Conservation (phyloP, 2,329 filamentous ascomycete species). For the Ilyonectria sp. region DNA sequence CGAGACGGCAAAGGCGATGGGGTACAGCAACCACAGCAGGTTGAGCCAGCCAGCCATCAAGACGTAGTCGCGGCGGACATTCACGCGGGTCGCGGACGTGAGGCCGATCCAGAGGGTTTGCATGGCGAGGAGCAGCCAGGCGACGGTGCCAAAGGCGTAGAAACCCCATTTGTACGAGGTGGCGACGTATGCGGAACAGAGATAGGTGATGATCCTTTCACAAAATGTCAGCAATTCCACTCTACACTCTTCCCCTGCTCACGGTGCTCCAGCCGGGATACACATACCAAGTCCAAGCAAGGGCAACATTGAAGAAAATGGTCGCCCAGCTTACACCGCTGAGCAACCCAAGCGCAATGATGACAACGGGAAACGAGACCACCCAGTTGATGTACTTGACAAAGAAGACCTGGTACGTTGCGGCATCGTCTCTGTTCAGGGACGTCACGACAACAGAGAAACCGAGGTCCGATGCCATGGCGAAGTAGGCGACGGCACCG, state of each 20-base stretch:
- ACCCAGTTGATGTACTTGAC: constrained; percentile 71
- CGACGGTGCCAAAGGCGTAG: constrained; percentile 66
- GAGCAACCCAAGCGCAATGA: constrained; percentile 64
- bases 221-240: constrained; percentile 2
- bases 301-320: constrained; percentile 65
- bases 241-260: neutral
- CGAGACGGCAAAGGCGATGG: constrained; percentile 66
- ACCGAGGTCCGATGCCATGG: constrained; percentile 67
- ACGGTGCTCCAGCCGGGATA: neutral
- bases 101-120: constrained; percentile 59
- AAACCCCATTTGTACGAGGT: constrained; percentile 72
- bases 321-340: constrained; percentile 70
- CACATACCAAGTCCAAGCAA: constrained; percentile 64
- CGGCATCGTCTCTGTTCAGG: constrained; percentile 37
- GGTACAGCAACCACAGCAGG: constrained; percentile 69
- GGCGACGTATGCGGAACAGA: constrained; percentile 63
- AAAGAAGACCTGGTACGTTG: constrained; percentile 67
- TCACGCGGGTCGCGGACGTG: constrained; percentile 57
- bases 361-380: constrained; percentile 63
- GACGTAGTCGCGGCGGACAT: constrained; percentile 61
- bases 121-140: constrained; percentile 62
- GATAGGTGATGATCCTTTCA: constrained; percentile 61
- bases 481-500: constrained; percentile 66
- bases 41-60: constrained; percentile 64
- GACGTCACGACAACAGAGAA: constrained; percentile 58